Evolutionary conservation across 2,329 filamentous ascomycete genomes (phyloP), one percentile per base, ranked within the genome.

Genomic region (Colletotrichum trifolii): DNA sequence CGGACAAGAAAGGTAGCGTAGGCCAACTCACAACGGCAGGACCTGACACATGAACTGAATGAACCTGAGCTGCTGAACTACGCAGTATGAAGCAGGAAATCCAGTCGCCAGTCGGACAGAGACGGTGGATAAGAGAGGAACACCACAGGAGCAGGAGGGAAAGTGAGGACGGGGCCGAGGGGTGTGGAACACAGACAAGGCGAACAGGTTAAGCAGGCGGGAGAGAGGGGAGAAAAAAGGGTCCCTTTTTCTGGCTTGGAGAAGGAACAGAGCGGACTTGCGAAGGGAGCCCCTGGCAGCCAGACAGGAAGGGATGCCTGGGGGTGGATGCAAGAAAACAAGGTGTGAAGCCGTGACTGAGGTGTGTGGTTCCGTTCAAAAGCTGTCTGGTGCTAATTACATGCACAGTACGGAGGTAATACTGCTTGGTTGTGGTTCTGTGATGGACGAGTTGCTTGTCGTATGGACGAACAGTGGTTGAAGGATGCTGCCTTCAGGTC

Each of bases 261-360:
- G 17, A 25, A 49, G 36, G 15, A 40, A 38, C 33, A 11, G 34
- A 50, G 56, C 34, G 25, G 13, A 46, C 17, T 34, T 40, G 43
- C 12, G 39, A 17, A 48, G 49, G 56, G 43, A 17, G 13, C 39
- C 62, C 62, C 62, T 55, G 62, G 57, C 39, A 38, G 43, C 13
- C 50, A 61, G 36, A 45, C 49, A 64, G 61, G 62, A 50, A 40
- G 38, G 47, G 39, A 56, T 61, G n/a, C n/a, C 33, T 36, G 57
- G 56, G 62, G 46, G 54, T 63, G 54, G 54, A 54, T 43, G 54
- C 13, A 58, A 58, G 38, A 43, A 46, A 42, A 38, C 45, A 46
- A 25, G 25, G 56, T 15, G 34, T 61, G 57, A 38, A 45, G 45
- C 46, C 48, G 55, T 36, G 57, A 35, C 39, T 36, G 25, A 33